phyloP scores from a whole-genome alignment of 78 protist species.

The Dictyostelium intermedium region DNA sequence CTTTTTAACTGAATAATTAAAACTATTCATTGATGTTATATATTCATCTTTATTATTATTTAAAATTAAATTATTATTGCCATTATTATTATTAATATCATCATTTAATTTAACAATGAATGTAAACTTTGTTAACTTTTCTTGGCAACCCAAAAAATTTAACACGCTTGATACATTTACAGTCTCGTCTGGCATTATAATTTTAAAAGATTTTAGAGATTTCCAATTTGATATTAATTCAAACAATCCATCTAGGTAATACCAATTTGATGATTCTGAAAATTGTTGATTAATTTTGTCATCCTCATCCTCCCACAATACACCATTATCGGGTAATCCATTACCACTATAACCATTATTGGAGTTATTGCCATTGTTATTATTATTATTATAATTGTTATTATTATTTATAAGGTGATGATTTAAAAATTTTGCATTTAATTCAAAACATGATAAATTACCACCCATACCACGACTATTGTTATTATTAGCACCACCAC shows the following conservation, averaged over 20 bases:
- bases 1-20: not conserved
- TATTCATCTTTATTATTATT: not conserved
- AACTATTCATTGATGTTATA: not conserved
- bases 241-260: not conserved
- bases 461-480: not conserved
- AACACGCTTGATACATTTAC: not conserved
- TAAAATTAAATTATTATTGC: no score
- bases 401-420: not conserved
- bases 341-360: not conserved
- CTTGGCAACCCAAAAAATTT: not conserved
- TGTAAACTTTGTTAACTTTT: not conserved
- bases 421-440: conserved; percentile 1
- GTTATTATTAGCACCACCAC: not conserved
- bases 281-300: not conserved
- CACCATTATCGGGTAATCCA: not conserved
- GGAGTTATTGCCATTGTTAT: not conserved
- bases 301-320: not conserved
- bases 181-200: not conserved
- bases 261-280: not conserved
- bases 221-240: conserved; percentile 11
- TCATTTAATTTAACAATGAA: not conserved
- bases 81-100: not conserved
- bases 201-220: not conserved
- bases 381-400: not conserved
- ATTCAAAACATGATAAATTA: not conserved